Base-by-base conservation (phyloP, 441 rosid species). In the Populus hybrid region DNA sequence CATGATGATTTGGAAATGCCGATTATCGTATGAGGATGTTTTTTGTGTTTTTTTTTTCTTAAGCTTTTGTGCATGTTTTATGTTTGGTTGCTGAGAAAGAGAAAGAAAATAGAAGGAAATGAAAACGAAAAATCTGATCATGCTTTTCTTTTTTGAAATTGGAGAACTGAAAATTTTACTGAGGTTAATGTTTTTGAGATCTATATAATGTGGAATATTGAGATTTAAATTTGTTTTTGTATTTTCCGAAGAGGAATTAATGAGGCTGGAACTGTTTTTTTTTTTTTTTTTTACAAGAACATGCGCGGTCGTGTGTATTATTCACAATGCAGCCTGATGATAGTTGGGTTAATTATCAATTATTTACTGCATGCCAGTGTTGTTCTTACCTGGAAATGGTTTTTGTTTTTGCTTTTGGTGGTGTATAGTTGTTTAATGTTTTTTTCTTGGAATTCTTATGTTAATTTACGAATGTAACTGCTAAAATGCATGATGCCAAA, bases 1-100 rank as follows among this genome's bases (percentile, higher is more conserved):
- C 75, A 42, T 69, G 77, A 38, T 59, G 4, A 67, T 79, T 83
- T 82, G 65, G 70, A 12, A 76, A 68, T 77, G 61, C 61, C 32
- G 32, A 30, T 30, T 30, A 30, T 30, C 32, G 32, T 42, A 71
- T 61, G 46, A 12, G 36, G 26, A 57, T n/a, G 26, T 24, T 30
- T 30, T 40, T 3, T 40, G 40, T 61, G n/a, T 12, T 42, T 21
- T 24, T 36, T 36, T 34, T 21, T 11, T 30, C 32, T 30, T 3
- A 30, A 30, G 4, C 32, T 30, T 26, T 8, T 10, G 10, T 64
- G 32, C 32, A 30, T 30, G 32, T 30, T 32, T 36, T 68, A 66
- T 72, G 69, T 81, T 26, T 66, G 64, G 69, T 67, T 76, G 66
- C 78, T 24, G 57, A n/a, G 69, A 66, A 14, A 74, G 18, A 30